A percentile compares a stretch with the other conserved stretches of the same genome.
Evolutionary conservation across 2,329 filamentous ascomycete genomes (phyloP).

Genomic region (Colletotrichum liriopes): DNA sequence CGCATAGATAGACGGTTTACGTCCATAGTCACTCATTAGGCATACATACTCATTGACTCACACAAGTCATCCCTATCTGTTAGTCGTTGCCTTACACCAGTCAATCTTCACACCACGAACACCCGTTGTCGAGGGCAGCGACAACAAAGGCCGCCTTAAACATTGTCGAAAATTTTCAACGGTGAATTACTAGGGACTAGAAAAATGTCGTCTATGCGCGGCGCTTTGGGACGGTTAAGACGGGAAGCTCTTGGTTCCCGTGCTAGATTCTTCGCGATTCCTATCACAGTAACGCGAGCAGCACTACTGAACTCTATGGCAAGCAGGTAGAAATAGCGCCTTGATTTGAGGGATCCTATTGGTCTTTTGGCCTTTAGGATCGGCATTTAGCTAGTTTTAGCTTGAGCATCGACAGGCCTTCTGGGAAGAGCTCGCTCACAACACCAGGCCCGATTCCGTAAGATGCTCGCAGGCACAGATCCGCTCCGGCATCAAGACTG

Average conservation of each 20-base stretch:
- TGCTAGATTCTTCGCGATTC: conserved; percentile 13
- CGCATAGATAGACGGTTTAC: too few relatives aligned
- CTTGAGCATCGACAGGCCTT: neutral
- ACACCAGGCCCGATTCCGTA: neutral
- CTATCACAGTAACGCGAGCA: neutral
- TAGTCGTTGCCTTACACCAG: too few relatives aligned
- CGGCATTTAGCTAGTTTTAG: neutral
- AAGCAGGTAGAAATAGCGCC: neutral
- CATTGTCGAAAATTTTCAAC: neutral
- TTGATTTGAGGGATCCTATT: neutral
- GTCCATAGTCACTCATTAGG: too few relatives aligned
- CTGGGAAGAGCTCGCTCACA: neutral
- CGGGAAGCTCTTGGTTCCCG: conserved; percentile 1
- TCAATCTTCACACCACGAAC: neutral
- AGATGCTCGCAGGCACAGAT: neutral
- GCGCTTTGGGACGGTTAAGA: neutral
- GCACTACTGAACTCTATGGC: conserved; percentile 9
- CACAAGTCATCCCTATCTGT: too few relatives aligned
- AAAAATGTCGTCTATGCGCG: neutral
- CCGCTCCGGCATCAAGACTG: neutral
- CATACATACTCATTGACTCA: too few relatives aligned
- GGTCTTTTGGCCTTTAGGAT: neutral
- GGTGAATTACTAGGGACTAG: neutral
- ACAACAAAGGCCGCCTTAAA: neutral
- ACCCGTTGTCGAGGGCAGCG: neutral